A percentile compares a stretch with the other conserved stretches of the same genome.
phyloP scores from a whole-genome alignment of 2,329 filamentous ascomycete species.

The Metarhizium anisopliae region DNA sequence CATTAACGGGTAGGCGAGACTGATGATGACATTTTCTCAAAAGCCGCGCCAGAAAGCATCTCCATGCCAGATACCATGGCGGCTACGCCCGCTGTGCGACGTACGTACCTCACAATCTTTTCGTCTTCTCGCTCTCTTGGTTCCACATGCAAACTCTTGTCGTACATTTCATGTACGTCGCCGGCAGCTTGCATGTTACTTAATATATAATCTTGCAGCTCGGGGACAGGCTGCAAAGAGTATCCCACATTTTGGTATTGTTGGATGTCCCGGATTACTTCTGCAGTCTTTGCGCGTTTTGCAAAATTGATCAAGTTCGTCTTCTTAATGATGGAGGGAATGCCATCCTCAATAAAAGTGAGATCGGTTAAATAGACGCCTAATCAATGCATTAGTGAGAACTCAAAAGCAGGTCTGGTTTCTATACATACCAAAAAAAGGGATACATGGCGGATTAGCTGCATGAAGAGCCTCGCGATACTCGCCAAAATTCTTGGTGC shows the following conservation, averaged over 20 bases:
- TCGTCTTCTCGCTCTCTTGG: slow-evolving; percentile 95
- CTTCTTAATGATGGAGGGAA: slow-evolving; percentile 92
- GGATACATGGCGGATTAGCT: slow-evolving; percentile 93
- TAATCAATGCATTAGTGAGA: slow-evolving; percentile 22
- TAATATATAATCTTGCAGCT: slow-evolving; percentile 93
- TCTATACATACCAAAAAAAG: slow-evolving; percentile 71
- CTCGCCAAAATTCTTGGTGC: slow-evolving; percentile 95
- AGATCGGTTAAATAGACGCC: slow-evolving; percentile 95
- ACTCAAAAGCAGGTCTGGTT: background rate
- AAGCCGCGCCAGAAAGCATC: background rate
- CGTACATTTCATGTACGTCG: slow-evolving; percentile 99
- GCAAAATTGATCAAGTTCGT: slow-evolving; percentile 97
- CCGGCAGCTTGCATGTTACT: slow-evolving; percentile 93
- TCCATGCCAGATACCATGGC: slow-evolving; percentile 10
- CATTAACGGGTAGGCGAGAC: background rate
- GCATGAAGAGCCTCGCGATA: slow-evolving; percentile 89
- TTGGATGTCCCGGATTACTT: slow-evolving; percentile 97
- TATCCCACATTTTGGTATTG: slow-evolving; percentile 99
- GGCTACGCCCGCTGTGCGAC: slow-evolving; percentile 16
- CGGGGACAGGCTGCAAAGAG: slow-evolving; percentile 75
- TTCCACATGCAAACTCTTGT: slow-evolving; percentile 88
- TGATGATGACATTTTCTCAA: background rate
- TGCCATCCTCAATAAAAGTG: slow-evolving; percentile 97
- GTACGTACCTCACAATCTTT: slow-evolving; percentile 91
- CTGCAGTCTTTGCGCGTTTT: slow-evolving; percentile 94